phyloP scores from a whole-genome alignment of 306 rosid genomes.

The Cucumis cinereus region DNA sequence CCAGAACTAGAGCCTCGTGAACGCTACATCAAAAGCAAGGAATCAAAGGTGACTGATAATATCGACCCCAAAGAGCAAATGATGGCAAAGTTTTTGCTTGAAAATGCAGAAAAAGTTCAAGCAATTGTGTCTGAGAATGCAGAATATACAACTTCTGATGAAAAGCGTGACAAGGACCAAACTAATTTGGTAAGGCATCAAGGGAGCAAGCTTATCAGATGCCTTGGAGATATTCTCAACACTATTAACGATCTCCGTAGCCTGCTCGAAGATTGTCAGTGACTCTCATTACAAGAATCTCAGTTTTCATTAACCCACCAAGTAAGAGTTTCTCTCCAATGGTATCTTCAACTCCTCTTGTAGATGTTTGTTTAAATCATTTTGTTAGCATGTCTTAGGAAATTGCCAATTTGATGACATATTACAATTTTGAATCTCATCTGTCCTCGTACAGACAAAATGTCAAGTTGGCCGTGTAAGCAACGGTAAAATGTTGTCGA shows the following conservation, averaged over 20 bases:
- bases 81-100: constrained; percentile 18
- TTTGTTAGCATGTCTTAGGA: constrained; percentile 2
- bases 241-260: constrained; percentile 23
- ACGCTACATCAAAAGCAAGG: neutral
- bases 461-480: neutral
- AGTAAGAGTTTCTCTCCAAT: neutral
- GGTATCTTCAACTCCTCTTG: neutral
- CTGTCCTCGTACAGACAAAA: neutral
- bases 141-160: constrained; percentile 3
- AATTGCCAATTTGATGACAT: neutral
- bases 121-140: constrained; percentile 27
- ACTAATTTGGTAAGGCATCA: constrained; percentile 18
- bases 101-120: constrained; percentile 22
- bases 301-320: neutral
- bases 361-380: neutral
- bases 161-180: constrained; percentile 1
- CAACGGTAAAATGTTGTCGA: neutral
- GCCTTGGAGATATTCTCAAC: constrained; percentile 27
- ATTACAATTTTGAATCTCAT: neutral
- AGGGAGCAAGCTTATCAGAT: constrained; percentile 32
- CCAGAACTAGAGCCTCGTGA: neutral
- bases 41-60: neutral
- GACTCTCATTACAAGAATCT: neutral
- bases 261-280: constrained; percentile 17
- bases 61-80: constrained; percentile 17